Evolutionary conservation across 805 yeast species (phyloP), one percentile per base, ranked within the genome.

Genomic region (Kregervanrija delftensis): DNA sequence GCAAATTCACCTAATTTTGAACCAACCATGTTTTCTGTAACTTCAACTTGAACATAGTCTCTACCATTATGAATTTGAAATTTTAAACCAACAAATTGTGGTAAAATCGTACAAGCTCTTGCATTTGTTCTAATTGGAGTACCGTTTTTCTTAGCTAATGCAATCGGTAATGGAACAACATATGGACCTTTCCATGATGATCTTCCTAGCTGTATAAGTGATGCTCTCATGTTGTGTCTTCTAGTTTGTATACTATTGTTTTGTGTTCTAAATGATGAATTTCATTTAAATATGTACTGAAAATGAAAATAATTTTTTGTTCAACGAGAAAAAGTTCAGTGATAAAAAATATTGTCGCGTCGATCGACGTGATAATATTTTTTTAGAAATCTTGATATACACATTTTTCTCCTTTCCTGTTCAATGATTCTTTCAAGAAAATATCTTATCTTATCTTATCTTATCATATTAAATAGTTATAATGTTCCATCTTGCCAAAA

Each of bases 41-140:
- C 77, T 52, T 83, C 87, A 43, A 93, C 74, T 42, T 88, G 87
- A 35, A 89, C 95, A 60, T 90, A 93, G 55, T 88, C 95, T 60
- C 84, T 86, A 30, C 99, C 99, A 66, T 93, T 93, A 67, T 93
- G 99, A 33, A 93, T 86, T 65, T 93, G 96, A 65, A 93, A 93
- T 56, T 81, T 84, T 45, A 93, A 71, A 4, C 99, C 99, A 32
- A 93, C 96, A 66, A 93, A 91, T 61, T 88, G 95, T 15, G 99
- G 99, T 41, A 93, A 69, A 44, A 93, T 86, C 14, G 98, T 93
- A 60, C 98, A 93, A 33, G 91, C 71, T 63, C 99, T 78, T 37
- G 97, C 96, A 56, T 89, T 87, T n/a, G 99, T 93, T 68, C 96
- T 76, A 49, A 93, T 86, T 3, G 98, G 96, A 2, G 86, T 76